Evolutionary conservation across 768 basidiomycete genomes (phyloP).

Genomic region (Thelephora aurantiotincta): DNA sequence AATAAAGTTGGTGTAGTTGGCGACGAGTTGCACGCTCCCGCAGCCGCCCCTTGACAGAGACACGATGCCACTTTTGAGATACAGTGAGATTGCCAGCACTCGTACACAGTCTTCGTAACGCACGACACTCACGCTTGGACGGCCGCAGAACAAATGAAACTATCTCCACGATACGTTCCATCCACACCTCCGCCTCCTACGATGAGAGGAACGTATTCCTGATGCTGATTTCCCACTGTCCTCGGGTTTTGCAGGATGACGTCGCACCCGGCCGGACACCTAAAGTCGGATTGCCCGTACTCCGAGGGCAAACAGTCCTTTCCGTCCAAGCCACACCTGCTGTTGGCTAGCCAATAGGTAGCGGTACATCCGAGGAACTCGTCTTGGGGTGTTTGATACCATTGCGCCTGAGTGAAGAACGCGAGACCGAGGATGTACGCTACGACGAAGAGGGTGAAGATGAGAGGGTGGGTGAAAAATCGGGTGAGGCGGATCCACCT

Average conservation of each 20-base stretch:
- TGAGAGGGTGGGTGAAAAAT: conserved; percentile 34
- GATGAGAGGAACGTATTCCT: conserved; percentile 58
- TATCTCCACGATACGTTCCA: conserved; percentile 69
- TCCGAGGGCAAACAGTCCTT: conserved; percentile 47
- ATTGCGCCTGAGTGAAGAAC: conserved; percentile 61
- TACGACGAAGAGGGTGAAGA: conserved; percentile 38
- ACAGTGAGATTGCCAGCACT: neutral
- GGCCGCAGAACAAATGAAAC: conserved; percentile 75
- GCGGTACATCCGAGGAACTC: conserved; percentile 56
- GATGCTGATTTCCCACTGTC: conserved; percentile 51
- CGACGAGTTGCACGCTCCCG: conserved; percentile 49
- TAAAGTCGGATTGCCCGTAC: conserved; percentile 50
- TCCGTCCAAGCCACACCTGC: conserved; percentile 66
- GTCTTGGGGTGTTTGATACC: conserved; percentile 49
- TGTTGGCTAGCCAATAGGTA: conserved; percentile 55
- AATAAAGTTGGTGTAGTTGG: conserved; percentile 58
- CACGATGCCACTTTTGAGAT: conserved; percentile 40
- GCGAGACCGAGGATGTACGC: conserved; percentile 61
- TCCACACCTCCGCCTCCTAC: conserved; percentile 74
- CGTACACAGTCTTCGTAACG: too few relatives aligned
- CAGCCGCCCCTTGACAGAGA: conserved; percentile 63
- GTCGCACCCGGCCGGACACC: conserved; percentile 65
- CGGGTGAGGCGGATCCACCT: conserved; percentile 35
- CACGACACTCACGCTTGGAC: conserved; percentile 47
- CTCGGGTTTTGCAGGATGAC: conserved; percentile 61